A percentile compares a stretch with the other conserved stretches of the same genome.
These are phyloP conservation scores for Sporothrix sp. DNA, from an alignment of 2,329 filamentous ascomycete species.

Conservation along the genomic window DNA sequence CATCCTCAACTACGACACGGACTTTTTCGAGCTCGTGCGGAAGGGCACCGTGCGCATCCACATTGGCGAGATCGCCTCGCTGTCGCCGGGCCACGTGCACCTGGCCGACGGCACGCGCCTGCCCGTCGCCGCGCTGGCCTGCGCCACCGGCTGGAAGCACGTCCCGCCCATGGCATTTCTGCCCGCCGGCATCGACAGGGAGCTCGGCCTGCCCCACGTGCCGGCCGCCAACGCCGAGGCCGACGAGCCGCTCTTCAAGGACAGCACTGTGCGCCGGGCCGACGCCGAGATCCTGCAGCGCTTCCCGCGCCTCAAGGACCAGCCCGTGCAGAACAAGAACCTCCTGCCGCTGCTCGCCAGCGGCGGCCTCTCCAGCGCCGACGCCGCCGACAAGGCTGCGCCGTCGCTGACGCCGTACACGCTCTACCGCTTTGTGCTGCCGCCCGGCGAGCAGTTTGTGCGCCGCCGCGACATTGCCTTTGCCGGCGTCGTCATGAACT, in stretches of 20 bases:
- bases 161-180: constrained; percentile 43
- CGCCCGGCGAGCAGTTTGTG: constrained; percentile 30
- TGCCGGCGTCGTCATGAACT: constrained; percentile 34
- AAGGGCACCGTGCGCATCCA: constrained; percentile 43
- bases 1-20: constrained; percentile 50
- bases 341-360: constrained; percentile 34
- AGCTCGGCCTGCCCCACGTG: constrained; percentile 40
- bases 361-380: constrained; percentile 27
- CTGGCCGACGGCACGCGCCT: constrained; percentile 40
- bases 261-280: constrained; percentile 31
- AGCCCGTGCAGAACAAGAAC: constrained; percentile 39
- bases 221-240: constrained; percentile 20
- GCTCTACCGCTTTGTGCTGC: constrained; percentile 39
- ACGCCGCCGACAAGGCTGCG: constrained; percentile 20
- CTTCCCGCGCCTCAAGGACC: constrained; percentile 43
- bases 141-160: constrained; percentile 50
- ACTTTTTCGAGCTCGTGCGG: constrained; percentile 47
- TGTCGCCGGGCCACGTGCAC: constrained; percentile 37
- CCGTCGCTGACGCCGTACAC: constrained; percentile 30
- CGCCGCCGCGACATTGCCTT: constrained; percentile 35
- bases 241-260: constrained; percentile 25
- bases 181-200: constrained; percentile 34
- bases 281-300: constrained; percentile 43
- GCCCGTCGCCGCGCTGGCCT: constrained; percentile 36
- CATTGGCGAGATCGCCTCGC: constrained; percentile 39